Conservation (phyloP, 768 basidiomycete species). For the Termitomyces bulborhizus region DNA sequence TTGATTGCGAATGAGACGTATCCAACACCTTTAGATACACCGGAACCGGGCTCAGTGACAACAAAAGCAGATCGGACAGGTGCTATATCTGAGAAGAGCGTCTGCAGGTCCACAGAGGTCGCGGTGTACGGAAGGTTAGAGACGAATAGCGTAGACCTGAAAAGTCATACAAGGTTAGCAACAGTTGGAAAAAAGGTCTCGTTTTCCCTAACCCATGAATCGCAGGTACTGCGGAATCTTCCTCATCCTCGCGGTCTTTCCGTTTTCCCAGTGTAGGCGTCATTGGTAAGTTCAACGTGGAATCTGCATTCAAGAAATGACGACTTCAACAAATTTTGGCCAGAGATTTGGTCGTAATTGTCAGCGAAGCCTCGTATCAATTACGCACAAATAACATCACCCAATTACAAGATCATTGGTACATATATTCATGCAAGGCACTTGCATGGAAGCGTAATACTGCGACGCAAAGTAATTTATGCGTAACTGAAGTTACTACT, state of each 20-base stretch:
- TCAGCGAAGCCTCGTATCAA: not conserved
- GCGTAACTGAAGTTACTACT: too few species aligned
- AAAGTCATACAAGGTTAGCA: slow-evolving; percentile 1
- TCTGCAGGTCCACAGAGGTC: slow-evolving; percentile 86
- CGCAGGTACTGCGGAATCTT: slow-evolving; percentile 11
- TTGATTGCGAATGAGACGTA: slow-evolving; percentile 89
- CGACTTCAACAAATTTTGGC: slow-evolving; percentile 1
- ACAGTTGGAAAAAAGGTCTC: not conserved
- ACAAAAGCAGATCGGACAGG: slow-evolving; percentile 94
- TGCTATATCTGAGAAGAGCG: slow-evolving; percentile 92
- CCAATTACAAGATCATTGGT: too few species aligned
- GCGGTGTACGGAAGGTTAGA: slow-evolving; percentile 89
- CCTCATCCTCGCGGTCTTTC: slow-evolving; percentile 33
- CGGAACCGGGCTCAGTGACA: slow-evolving; percentile 71
- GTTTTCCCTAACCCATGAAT: slow-evolving; percentile 27
- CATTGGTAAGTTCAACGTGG: slow-evolving; percentile 8
- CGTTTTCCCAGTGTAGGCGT: slow-evolving; percentile 33
- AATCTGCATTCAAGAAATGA: not conserved
- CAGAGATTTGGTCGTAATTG: slow-evolving; percentile 1
- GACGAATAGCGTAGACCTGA: slow-evolving; percentile 83
- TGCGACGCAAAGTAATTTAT: too few species aligned
- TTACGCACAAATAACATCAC: not conserved
- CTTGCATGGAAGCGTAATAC: too few species aligned
- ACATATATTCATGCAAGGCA: too few species aligned
- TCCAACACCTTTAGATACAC: slow-evolving; percentile 89